Evolutionary conservation across 768 basidiomycete species (phyloP).

Genomic region (Asterophora lycoperdoides): DNA sequence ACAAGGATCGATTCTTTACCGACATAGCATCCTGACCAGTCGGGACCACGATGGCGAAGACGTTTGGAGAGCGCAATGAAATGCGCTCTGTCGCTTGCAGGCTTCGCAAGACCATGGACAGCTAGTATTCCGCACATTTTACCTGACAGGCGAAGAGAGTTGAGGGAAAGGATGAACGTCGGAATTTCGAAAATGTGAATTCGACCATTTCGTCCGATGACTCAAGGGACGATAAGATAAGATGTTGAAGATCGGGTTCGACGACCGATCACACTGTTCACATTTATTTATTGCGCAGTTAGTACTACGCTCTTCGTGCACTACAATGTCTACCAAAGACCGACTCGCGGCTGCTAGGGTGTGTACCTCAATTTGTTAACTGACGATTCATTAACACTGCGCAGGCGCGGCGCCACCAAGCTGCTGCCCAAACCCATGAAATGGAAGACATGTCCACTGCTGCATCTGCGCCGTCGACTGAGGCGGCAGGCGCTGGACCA

Average conservation of each 20-base stretch:
- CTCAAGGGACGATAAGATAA: slow-evolving; percentile 15
- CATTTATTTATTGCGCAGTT: slow-evolving; percentile 1
- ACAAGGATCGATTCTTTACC: slow-evolving; percentile 79
- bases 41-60: slow-evolving; percentile 91
- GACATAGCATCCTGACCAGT: slow-evolving; percentile 96
- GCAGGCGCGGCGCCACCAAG: slow-evolving; percentile 32
- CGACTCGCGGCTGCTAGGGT: slow-evolving; percentile 37
- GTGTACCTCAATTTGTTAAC: slow-evolving; percentile 1
- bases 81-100: slow-evolving; percentile 60
- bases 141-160: slow-evolving; percentile 6
- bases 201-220: slow-evolving; percentile 15
- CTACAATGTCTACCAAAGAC: slow-evolving; percentile 30
- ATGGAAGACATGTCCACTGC: slow-evolving; percentile 22
- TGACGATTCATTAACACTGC: background rate
- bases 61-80: slow-evolving; percentile 86
- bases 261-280: background rate
- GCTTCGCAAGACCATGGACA: slow-evolving; percentile 74
- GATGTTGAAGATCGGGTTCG: slow-evolving; percentile 6
- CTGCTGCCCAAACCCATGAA: slow-evolving; percentile 22
- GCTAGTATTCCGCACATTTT: slow-evolving; percentile 93
- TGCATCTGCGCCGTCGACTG: slow-evolving; percentile 16
- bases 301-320: background rate
- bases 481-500: slow-evolving; percentile 10
- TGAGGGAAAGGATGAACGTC: slow-evolving; percentile 11
- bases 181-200: slow-evolving; percentile 12